These are phyloP conservation scores for Phytophthora cajani DNA, from an alignment of 352 stramenopile genomes.

Conservation along the genomic window DNA sequence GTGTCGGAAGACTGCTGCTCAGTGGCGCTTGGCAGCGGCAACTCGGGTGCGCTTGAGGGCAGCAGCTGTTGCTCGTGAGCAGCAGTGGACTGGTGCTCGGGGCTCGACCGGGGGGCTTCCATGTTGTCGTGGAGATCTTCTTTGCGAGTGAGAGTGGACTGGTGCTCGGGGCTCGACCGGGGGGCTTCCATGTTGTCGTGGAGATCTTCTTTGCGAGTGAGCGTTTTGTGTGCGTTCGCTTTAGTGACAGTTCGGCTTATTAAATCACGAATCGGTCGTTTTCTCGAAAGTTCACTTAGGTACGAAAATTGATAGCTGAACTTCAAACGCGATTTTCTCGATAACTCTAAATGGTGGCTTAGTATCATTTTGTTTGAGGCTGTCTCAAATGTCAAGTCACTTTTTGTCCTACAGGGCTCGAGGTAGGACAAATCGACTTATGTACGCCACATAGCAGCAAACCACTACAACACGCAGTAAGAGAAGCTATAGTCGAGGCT, in stretches of 20 bases:
- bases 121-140: neutral
- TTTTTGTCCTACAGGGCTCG: no score
- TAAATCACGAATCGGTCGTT: neutral
- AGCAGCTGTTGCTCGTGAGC: neutral
- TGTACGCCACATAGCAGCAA: slow-evolving; percentile 21
- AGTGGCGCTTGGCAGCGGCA: neutral
- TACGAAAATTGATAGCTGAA: slow-evolving; percentile 12
- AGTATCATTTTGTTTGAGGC: neutral
- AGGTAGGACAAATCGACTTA: no score
- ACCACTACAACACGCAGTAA: slow-evolving; percentile 1
- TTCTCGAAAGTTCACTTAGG: slow-evolving; percentile 13
- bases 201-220: neutral
- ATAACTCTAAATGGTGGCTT: slow-evolving; percentile 10
- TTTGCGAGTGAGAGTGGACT: neutral
- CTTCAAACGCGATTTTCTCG: slow-evolving; percentile 12
- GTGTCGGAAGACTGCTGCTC: neutral
- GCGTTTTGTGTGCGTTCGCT: neutral
- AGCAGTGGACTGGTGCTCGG: neutral
- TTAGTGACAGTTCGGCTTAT: neutral
- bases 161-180: neutral
- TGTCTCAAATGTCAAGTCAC: no score
- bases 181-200: neutral
- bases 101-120: neutral
- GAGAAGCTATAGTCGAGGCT: slow-evolving; percentile 5
- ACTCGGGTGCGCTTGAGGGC: neutral